Conservation (phyloP, 176 grass and related monocot genomes). For the Poa annua region DNA sequence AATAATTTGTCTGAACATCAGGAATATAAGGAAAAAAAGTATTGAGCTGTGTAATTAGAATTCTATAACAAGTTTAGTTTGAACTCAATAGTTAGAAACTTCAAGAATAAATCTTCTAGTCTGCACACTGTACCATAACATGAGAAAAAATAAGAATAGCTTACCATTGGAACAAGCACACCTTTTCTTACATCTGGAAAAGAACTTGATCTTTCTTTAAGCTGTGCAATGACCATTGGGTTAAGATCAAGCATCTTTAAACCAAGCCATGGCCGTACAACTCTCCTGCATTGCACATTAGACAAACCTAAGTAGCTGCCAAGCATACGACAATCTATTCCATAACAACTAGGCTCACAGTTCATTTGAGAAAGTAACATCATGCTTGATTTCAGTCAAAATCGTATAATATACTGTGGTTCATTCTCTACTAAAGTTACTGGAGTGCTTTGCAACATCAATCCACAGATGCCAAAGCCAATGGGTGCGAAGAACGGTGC, state of each 20-base stretch:
- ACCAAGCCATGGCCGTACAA: conserved; percentile 83
- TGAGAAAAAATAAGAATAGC: conserved; percentile 10
- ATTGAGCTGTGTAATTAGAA: conserved; percentile 5
- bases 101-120: not conserved
- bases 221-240: conserved; percentile 68
- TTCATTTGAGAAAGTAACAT: not conserved
- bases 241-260: conserved; percentile 87
- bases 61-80: not conserved
- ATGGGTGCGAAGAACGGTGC: no score
- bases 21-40: not conserved
- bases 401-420: conserved; percentile 14
- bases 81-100: not conserved
- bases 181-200: conserved; percentile 78
- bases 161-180: conserved; percentile 88
- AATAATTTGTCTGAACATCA: not conserved
- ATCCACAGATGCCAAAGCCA: no score
- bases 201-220: conserved; percentile 73
- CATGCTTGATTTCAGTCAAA: not conserved
- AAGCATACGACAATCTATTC: not conserved
- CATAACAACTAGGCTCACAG: not conserved
- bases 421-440: not conserved
- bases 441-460: not conserved
- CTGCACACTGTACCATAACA: not conserved
- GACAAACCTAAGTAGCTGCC: conserved; percentile 7
- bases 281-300: conserved; percentile 68